These are phyloP conservation scores for Globisporangium splendens DNA, from an alignment of 352 stramenopile genomes.

Conservation along the genomic window DNA sequence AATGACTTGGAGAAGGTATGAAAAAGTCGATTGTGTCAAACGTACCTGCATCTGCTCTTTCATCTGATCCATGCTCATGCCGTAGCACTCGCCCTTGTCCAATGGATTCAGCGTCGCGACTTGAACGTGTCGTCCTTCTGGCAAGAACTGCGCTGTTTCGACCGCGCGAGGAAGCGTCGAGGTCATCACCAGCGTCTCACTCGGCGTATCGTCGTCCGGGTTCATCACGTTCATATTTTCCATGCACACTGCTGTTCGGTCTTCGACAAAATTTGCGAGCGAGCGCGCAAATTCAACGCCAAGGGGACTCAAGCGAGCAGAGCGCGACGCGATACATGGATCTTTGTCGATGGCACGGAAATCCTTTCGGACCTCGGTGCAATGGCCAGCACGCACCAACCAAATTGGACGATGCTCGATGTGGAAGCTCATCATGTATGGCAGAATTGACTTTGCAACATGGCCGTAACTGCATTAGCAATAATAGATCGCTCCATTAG, in stretches of 20 bases:
- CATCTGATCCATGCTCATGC: constrained; percentile 83
- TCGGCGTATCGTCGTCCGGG: constrained; percentile 32
- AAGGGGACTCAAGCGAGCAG: constrained; percentile 83
- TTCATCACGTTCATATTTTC: constrained; percentile 33
- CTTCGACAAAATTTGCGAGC: constrained; percentile 90
- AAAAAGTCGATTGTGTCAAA: not conserved
- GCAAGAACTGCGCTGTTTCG: constrained; percentile 65
- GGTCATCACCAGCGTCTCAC: constrained; percentile 66
- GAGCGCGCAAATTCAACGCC: constrained; percentile 91
- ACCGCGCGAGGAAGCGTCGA: constrained; percentile 78
- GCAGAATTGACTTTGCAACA: constrained; percentile 89
- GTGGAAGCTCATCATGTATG: constrained; percentile 94
- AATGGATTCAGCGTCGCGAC: constrained; percentile 79
- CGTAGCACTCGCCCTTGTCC: constrained; percentile 85
- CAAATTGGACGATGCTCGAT: constrained; percentile 92
- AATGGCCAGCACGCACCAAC: constrained; percentile 89
- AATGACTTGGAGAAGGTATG: not conserved
- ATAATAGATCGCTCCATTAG: constrained; percentile 1
- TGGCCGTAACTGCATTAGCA: constrained; percentile 56
- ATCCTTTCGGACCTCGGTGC: constrained; percentile 61
- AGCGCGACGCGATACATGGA: constrained; percentile 67
- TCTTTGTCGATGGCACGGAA: constrained; percentile 69
- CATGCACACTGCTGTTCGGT: constrained; percentile 58
- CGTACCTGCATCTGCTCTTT: constrained; percentile 60
- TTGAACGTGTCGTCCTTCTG: constrained; percentile 48